These are phyloP conservation scores for Boletus tylopilopsis DNA, from an alignment of 768 basidiomycete genomes.

Conservation along the genomic window DNA sequence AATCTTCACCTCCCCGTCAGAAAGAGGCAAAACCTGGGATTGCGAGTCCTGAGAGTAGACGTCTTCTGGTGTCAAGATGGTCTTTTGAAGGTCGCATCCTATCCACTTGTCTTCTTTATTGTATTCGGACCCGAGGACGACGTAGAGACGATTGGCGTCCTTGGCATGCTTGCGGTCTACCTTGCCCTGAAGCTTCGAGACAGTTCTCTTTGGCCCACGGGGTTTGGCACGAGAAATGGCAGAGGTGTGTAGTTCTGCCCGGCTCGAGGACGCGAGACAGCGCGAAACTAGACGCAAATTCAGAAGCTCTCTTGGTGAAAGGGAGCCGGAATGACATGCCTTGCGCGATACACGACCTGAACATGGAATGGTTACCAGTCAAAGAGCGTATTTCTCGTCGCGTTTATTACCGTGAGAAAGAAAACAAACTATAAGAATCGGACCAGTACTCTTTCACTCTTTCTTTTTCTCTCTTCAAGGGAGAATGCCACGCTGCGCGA, in stretches of 20 bases:
- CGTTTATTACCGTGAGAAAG: constrained; percentile 38
- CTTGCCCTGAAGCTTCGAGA: constrained; percentile 45
- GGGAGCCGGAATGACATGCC: constrained; percentile 5
- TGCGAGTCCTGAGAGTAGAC: constrained; percentile 29
- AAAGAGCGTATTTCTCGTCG: neutral
- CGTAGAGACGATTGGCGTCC: constrained; percentile 49
- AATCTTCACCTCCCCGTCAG: constrained; percentile 40
- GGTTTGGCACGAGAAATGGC: constrained; percentile 35
- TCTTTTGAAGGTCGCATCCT: constrained; percentile 58
- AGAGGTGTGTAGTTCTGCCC: constrained; percentile 48
- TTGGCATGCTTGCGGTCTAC: constrained; percentile 36
- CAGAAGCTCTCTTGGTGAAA: neutral
- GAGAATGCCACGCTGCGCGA: constrained; percentile 68
- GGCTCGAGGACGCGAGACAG: constrained; percentile 39
- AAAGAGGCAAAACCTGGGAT: constrained; percentile 24
- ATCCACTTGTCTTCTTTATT: constrained; percentile 67
- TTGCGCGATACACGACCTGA: constrained; percentile 23
- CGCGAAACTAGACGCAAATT: constrained; percentile 30
- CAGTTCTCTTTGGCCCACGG: constrained; percentile 38
- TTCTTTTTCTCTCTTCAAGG: constrained; percentile 32
- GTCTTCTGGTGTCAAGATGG: constrained; percentile 55
- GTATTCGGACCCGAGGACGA: constrained; percentile 69
- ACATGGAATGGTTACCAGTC: constrained; percentile 25
- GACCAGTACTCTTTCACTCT: neutral
- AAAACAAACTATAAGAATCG: constrained; percentile 26